phyloP scores from a whole-genome alignment of 306 rosid species.

The Cicer chorassanicum region DNA sequence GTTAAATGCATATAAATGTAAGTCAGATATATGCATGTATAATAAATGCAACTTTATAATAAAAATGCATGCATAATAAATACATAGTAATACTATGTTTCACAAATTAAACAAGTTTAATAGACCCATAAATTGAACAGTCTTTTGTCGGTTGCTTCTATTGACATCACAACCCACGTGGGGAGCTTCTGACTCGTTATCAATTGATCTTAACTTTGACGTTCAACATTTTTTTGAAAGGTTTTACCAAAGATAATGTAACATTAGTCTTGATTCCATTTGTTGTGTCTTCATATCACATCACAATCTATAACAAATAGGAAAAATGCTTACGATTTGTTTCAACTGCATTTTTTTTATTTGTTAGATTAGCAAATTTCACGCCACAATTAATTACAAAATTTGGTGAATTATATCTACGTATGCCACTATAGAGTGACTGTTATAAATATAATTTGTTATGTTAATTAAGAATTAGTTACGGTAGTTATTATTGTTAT shows the following conservation, averaged over 20 bases:
- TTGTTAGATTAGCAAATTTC: too few relatives aligned
- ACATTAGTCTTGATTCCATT: constrained; percentile 34
- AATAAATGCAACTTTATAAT: too few relatives aligned
- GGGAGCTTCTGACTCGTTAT: not conserved
- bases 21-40: too few relatives aligned
- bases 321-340: not conserved
- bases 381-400: too few relatives aligned
- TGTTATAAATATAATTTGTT: too few relatives aligned
- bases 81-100: not conserved
- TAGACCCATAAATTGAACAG: not conserved
- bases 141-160: not conserved
- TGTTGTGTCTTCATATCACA: not conserved
- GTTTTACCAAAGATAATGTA: constrained; percentile 38
- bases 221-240: constrained; percentile 8
- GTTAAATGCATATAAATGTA: too few relatives aligned
- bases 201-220: constrained; percentile 10
- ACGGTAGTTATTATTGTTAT: too few relatives aligned
- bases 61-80: not conserved
- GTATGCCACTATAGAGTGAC: too few relatives aligned
- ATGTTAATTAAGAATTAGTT: too few relatives aligned
- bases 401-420: too few relatives aligned
- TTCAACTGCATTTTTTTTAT: too few relatives aligned
- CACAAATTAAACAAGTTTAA: not conserved
- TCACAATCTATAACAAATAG: not conserved
- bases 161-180: constrained; percentile 46